Percentiles rank a stretch among this genome's conserved stretches.
phyloP scores from a whole-genome alignment of 2,329 filamentous ascomycete species.

The Laburnicola sp. region DNA sequence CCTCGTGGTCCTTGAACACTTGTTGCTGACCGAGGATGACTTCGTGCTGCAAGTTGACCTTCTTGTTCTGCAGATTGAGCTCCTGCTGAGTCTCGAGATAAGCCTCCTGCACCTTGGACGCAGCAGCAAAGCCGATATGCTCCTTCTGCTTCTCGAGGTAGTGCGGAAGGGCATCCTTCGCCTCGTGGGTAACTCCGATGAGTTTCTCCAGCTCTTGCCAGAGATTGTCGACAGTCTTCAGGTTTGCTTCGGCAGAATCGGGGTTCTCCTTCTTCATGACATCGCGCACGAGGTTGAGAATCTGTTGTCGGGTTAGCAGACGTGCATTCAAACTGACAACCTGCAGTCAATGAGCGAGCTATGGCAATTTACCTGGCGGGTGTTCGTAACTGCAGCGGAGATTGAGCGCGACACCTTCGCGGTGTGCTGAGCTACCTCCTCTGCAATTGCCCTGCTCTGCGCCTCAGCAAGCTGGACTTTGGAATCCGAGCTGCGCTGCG shows the following conservation, averaged over 20 bases:
- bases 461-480: constrained; percentile 29
- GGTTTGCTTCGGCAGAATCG: constrained; percentile 8
- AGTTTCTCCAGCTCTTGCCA: constrained; percentile 35
- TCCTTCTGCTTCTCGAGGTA: constrained; percentile 36
- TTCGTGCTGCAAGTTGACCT: constrained; percentile 31
- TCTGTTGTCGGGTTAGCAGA: background rate
- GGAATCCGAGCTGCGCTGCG: constrained; percentile 7
- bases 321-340: too few relatives aligned
- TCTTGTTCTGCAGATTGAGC: constrained; percentile 32
- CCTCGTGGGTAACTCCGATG: constrained; percentile 20
- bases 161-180: constrained; percentile 24
- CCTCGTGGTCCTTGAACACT: constrained; percentile 30
- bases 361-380: constrained; percentile 12
- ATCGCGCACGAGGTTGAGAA: constrained; percentile 30
- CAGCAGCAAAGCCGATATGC: constrained; percentile 30
- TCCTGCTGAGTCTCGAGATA: constrained; percentile 28
- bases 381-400: constrained; percentile 22
- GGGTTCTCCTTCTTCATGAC: constrained; percentile 19
- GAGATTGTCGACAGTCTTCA: constrained; percentile 22
- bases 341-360: too few relatives aligned
- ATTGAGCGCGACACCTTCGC: constrained; percentile 21
- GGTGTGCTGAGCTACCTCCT: constrained; percentile 27
- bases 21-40: constrained; percentile 36
- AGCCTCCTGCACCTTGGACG: constrained; percentile 27
- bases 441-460: constrained; percentile 22